Evolutionary conservation across 352 stramenopile species (phyloP).

Genomic region (Pythium folliculosum): DNA sequence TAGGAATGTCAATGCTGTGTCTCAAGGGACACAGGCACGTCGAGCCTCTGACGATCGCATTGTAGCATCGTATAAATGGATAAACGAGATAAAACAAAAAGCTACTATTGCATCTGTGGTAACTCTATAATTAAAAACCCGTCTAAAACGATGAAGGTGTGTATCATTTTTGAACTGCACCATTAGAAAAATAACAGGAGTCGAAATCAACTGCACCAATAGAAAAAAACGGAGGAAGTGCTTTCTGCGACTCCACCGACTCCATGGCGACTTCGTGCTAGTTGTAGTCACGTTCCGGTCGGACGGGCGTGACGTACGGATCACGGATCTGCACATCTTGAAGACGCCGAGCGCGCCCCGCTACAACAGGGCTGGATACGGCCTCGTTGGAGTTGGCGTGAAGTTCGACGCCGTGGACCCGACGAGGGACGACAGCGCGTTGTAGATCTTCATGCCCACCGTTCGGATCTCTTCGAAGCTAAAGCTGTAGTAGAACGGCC

Average conservation of each 20-base stretch:
- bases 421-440: not conserved
- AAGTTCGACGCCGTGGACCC: not conserved
- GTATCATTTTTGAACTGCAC: no score
- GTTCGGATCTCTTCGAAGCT: not conserved
- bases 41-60: no score
- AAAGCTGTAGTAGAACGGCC: conserved; percentile 1
- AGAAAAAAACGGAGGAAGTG: no score
- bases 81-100: no score
- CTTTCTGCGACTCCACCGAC: not conserved
- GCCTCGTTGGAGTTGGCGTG: not conserved
- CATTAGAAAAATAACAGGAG: no score
- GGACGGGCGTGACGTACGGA: not conserved
- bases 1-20: no score
- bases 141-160: no score
- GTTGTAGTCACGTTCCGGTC: not conserved
- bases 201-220: no score
- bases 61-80: no score
- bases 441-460: not conserved
- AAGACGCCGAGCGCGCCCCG: not conserved
- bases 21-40: no score
- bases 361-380: not conserved
- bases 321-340: not conserved
- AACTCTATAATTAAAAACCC: no score
- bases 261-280: not conserved
- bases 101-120: no score